Base-by-base conservation (phyloP, 1,284 basidiomycete genomes). In the Tremellales sp. region DNA sequence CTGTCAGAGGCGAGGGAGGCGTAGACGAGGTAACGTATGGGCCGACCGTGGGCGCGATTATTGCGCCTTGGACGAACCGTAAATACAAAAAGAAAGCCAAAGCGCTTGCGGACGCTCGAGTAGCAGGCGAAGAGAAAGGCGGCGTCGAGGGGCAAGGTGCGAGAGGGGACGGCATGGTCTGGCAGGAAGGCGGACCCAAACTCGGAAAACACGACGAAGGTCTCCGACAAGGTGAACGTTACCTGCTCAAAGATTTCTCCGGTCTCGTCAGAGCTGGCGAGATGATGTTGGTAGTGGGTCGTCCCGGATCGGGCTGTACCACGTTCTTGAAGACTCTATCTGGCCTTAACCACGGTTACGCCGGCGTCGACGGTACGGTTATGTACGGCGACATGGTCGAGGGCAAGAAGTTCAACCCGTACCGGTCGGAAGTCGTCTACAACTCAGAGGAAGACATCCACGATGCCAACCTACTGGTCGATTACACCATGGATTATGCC, bases 281-380 rank as follows among this genome's bases (percentile, higher is more conserved):
- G 56, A 71, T 68, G 65, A 65, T 70, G 58, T 57, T 74, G 33
- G 67, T 66, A 32, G 61, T 73, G 8, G 72, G 66, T 9, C 60
- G 73, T 36, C 75, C 75, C 0, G 74, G 74, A 10, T 58, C 64
- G 1, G 75, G 75, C 22, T 75, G 73, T 57, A 72, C 72, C 10
- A 76, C 75, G 0, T 72, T 77, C 54, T 67, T 77, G 59, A 74
- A 75, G 53, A 59, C 72, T 3, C 62, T 76, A 5, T 63, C 73
- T 14, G 71, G 74, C 37, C 59, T 73, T 25, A 64, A 71, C 27
- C 48, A 54, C 12, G 71, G 72, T 5, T 77, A 72, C 47, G 68
- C 71, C 40, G 67, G 63, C n/a, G 58, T 70, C 27, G 68, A 75
- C 21, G 75, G 75, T 2, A 59, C 60, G 1, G 67, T 76, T n/a